Conservation (phyloP, 1,139 yeast genomes). For the Suhomyces yuchorum region DNA sequence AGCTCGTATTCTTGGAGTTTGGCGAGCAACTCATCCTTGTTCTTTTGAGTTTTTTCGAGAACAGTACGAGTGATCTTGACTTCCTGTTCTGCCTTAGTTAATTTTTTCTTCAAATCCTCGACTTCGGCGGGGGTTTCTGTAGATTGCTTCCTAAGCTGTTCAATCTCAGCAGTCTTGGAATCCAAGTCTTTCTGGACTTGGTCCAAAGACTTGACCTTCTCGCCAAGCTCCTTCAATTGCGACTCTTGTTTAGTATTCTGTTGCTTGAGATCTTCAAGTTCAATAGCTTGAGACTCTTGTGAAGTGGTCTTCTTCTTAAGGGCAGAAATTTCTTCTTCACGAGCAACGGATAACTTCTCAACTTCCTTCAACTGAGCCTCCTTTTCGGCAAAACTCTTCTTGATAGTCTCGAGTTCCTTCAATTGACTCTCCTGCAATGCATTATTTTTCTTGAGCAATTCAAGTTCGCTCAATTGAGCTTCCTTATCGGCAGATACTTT, state of each 20-base stretch:
- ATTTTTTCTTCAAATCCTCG: not conserved
- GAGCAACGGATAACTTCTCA: not conserved
- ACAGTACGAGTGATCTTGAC: not conserved
- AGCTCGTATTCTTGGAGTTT: not conserved
- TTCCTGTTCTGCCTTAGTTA: not conserved
- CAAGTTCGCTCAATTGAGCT: slow-evolving; percentile 4
- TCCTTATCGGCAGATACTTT: not conserved
- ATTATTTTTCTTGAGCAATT: slow-evolving; percentile 1
- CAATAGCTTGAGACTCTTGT: not conserved
- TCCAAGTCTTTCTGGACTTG: not conserved
- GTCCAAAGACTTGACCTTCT: not conserved
- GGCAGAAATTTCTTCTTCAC: not conserved
- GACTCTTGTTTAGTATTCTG: not conserved
- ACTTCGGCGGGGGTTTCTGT: not conserved
- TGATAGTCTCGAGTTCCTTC: not conserved
- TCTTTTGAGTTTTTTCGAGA: slow-evolving; percentile 2
- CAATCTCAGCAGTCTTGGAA: not conserved
- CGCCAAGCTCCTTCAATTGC: not conserved
- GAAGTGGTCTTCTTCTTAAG: not conserved
- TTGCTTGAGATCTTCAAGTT: not conserved
- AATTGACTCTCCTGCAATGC: slow-evolving; percentile 1
- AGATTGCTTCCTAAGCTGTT: not conserved
- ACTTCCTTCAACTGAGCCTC: not conserved
- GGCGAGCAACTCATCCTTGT: slow-evolving; percentile 6
- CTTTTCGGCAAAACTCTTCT: not conserved